Evolutionary conservation across 2,329 filamentous ascomycete species (phyloP).

Genomic region (Neonectria hederae): DNA sequence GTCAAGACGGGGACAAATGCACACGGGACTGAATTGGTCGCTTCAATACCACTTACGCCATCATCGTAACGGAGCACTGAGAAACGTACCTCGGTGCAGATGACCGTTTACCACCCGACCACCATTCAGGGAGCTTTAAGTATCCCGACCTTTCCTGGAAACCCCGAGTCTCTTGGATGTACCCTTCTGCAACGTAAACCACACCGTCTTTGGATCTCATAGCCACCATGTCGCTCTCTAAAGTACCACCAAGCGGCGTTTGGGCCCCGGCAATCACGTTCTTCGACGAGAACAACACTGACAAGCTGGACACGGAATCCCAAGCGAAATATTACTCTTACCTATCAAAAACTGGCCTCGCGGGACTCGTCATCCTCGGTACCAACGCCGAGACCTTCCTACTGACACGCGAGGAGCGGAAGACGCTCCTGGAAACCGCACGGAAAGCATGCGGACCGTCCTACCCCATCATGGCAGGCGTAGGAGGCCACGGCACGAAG

Average conservation of each 20-base stretch:
- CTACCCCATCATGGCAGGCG: slow-evolving; percentile 83
- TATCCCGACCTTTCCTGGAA: slow-evolving; percentile 20
- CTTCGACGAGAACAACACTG: slow-evolving; percentile 58
- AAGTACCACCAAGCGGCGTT: slow-evolving; percentile 49
- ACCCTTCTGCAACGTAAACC: background rate
- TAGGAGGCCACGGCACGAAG: slow-evolving; percentile 70
- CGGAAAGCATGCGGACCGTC: slow-evolving; percentile 83
- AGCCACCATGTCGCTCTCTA: slow-evolving; percentile 28
- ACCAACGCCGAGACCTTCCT: slow-evolving; percentile 67
- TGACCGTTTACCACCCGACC: background rate
- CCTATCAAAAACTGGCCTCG: slow-evolving; percentile 59
- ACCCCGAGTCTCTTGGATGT: background rate
- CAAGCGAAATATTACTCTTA: slow-evolving; percentile 63
- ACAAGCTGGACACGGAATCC: slow-evolving; percentile 57
- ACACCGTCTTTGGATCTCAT: background rate
- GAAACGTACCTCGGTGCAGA: background rate
- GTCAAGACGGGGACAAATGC: background rate
- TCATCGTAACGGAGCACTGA: background rate
- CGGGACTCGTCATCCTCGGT: slow-evolving; percentile 63
- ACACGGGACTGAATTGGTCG: background rate
- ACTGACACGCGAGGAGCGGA: slow-evolving; percentile 66
- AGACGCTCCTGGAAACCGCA: slow-evolving; percentile 64
- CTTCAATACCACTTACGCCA: background rate
- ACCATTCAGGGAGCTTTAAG: slow-evolving; percentile 27
- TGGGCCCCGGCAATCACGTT: slow-evolving; percentile 65